A percentile compares a stretch with the other conserved stretches of the same genome.
Conservation (phyloP, 352 stramenopile genomes). For the Globisporangium emineosum region DNA sequence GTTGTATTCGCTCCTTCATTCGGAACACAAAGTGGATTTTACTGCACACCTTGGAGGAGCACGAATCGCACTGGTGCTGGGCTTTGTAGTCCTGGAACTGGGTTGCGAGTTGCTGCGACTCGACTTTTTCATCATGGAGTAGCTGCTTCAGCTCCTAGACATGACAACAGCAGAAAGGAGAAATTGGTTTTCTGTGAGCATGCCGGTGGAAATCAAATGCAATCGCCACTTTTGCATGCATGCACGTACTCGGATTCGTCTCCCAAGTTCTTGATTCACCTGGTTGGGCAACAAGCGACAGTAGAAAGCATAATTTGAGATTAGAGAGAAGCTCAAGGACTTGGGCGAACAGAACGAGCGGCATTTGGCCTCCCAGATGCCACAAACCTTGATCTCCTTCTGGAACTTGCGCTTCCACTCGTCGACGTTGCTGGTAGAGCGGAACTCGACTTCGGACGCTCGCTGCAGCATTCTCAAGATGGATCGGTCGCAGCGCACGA, state of each 20-base stretch:
- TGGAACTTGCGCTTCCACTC: conserved; percentile 69
- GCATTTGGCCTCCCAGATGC: no score
- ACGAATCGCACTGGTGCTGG: conserved; percentile 14
- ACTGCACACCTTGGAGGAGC: conserved; percentile 7
- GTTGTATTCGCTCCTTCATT: no score
- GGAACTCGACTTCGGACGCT: conserved; percentile 15
- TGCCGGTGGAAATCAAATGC: no score
- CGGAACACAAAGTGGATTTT: no score
- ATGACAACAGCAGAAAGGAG: not conserved
- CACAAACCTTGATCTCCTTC: conserved; percentile 62
- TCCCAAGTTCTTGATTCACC: conserved; percentile 76
- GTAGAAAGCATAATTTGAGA: not conserved
- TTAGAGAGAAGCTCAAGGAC: not conserved
- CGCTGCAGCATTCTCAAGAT: conserved; percentile 16
- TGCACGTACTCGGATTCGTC: conserved; percentile 53
- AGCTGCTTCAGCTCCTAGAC: conserved; percentile 46
- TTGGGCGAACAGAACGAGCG: not conserved
- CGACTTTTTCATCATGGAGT: conserved; percentile 36
- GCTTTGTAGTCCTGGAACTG: conserved; percentile 32
- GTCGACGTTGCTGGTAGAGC: conserved; percentile 15
- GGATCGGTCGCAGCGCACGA: no score
- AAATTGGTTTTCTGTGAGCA: not conserved
- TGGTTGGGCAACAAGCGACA: conserved; percentile 11
- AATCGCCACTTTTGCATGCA: no score
- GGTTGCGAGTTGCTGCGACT: conserved; percentile 28